Evolutionary conservation across 1,284 basidiomycete genomes (phyloP), one percentile per base, ranked within the genome.

Genomic region (Cryptococcus sp.): DNA sequence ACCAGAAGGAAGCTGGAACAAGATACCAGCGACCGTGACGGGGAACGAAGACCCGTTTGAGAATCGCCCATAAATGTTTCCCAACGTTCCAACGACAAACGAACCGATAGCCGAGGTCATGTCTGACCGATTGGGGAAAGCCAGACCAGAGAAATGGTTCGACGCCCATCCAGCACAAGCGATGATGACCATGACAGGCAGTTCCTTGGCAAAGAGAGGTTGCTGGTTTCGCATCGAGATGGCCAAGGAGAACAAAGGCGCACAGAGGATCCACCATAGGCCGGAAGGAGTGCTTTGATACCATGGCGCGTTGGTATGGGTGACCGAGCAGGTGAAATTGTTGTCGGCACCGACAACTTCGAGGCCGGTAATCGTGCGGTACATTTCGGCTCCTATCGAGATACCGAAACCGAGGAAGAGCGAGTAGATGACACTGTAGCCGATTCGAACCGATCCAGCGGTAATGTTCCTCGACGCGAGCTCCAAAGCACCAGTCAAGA

Each of bases 1-100:
- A 47, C 88, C 90, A 11, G 85, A 86, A 0, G 88, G 90, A 1
- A 93, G 79, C 74, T 93, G 89, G 73, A 91, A 87, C 16, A 92
- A 76, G 48, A 92, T 87, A 41, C 87, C 86, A 0, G 83, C 85
- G 26, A 66, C 64, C 37, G 66, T 74, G 50, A 74, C 72, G 5
- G 69, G 69, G 65, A 74, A 74, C 39, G 59, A 62, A 2, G 66
- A 65, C 24, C 69, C 69, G 28, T 79, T 77, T 66, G 86, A 85
- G 70, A 91, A 79, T 36, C 86, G 81, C 10, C 86, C 87, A 56
- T 88, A 93, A 12, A 91, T 41, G 68, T 92, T 92, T 26, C 89
- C 81, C 36, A 90, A 75, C 45, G 91, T 75, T 7, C 90, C 89
- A 35, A 93, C 88, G 1, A 82, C 82, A 58, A 94, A 86, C 0